phyloP scores from a whole-genome alignment of 768 basidiomycete species.

The Hericium erinaceus region DNA sequence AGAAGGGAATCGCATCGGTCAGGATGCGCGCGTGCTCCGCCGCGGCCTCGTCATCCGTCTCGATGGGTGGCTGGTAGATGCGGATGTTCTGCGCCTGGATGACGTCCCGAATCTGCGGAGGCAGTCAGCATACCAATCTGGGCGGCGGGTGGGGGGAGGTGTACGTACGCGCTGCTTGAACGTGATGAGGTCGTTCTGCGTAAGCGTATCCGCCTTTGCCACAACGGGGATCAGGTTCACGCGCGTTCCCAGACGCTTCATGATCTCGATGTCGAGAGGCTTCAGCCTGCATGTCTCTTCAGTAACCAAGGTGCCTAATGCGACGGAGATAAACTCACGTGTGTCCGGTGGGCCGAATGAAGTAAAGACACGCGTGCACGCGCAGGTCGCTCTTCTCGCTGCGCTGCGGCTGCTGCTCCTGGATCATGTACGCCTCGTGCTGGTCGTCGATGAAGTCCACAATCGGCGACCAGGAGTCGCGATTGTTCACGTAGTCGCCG shows the following conservation, averaged over 20 bases:
- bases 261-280: conserved; percentile 97
- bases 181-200: conserved; percentile 79
- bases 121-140: conserved; percentile 9
- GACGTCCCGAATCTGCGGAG: conserved; percentile 72
- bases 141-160: conserved; percentile 1
- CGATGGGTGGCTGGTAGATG: conserved; percentile 90
- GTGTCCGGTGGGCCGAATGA: conserved; percentile 92
- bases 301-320: conserved; percentile 1
- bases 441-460: conserved; percentile 98
- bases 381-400: conserved; percentile 90
- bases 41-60: conserved; percentile 76
- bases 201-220: conserved; percentile 96
- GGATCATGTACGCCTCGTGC: conserved; percentile 92
- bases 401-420: conserved; percentile 98
- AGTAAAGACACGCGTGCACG: conserved; percentile 95
- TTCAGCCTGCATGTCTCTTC: conserved; percentile 51
- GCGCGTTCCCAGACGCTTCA: conserved; percentile 97
- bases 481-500: conserved; percentile 99
- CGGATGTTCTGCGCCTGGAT: conserved; percentile 88
- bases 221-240: conserved; percentile 98
- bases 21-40: conserved; percentile 85
- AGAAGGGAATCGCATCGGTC: conserved; percentile 92
- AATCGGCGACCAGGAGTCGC: conserved; percentile 96
- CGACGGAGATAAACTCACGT: conserved; percentile 52
- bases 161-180: conserved; percentile 87